phyloP scores from a whole-genome alignment of 2,329 filamentous ascomycete genomes.

The Fusarium miscanthi region DNA sequence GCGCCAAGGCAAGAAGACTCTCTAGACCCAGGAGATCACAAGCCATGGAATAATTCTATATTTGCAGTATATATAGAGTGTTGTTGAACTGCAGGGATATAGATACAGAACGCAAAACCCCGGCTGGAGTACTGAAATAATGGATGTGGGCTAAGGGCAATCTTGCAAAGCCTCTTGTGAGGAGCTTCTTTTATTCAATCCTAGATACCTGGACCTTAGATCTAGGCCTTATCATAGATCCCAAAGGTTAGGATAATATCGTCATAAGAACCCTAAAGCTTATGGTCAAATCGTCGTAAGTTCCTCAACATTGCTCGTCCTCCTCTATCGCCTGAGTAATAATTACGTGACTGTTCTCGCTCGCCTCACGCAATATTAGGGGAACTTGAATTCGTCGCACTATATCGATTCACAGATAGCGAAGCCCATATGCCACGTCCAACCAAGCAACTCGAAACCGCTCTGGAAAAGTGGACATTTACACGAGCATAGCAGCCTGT shows the following conservation, averaged over 20 bases:
- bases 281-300: neutral
- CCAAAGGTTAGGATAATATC: neutral
- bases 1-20: constrained; percentile 47
- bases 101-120: neutral
- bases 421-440: neutral
- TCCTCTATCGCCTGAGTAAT: neutral
- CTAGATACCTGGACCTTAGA: neutral
- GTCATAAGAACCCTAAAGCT: neutral
- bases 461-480: neutral
- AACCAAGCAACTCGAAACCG: neutral
- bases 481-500: neutral
- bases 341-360: neutral
- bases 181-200: neutral
- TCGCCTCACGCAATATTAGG: neutral
- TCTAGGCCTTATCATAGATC: neutral
- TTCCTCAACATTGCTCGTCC: neutral
- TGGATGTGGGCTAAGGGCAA: neutral
- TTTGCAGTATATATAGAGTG: neutral
- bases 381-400: neutral
- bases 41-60: neutral
- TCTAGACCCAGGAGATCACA: constrained; percentile 21
- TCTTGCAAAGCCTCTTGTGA: neutral
- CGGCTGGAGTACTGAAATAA: neutral
- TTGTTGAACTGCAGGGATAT: no score
- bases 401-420: neutral